Evolutionary conservation across 306 rosid genomes (phyloP).

Genomic region (Mimosa pudica): DNA sequence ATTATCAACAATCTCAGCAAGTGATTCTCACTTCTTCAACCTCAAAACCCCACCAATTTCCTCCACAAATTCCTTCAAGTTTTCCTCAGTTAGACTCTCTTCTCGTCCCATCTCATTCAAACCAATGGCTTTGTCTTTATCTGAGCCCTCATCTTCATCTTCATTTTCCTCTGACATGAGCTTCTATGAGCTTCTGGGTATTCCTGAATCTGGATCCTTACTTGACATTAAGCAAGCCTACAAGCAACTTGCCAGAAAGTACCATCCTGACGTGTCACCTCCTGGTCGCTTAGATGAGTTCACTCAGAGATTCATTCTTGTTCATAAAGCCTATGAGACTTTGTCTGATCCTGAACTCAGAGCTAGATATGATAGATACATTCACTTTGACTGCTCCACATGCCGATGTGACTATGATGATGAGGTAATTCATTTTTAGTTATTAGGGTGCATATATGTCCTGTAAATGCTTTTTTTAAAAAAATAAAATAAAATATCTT

Average conservation of each 20-base stretch:
- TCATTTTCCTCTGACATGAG: conserved; percentile 19
- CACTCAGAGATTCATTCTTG: conserved; percentile 68
- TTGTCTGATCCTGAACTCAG: conserved; percentile 65
- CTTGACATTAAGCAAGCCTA: conserved; percentile 80
- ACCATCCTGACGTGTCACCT: conserved; percentile 94
- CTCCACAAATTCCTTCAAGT: not conserved
- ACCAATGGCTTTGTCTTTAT: conserved; percentile 39
- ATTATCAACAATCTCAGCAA: conserved; percentile 42
- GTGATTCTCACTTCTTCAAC: conserved; percentile 53
- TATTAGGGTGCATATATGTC: too few species aligned
- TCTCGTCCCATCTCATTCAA: conserved; percentile 28
- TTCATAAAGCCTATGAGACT: conserved; percentile 90
- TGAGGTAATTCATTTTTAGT: too few species aligned
- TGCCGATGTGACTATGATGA: conserved; percentile 39
- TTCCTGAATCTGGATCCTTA: conserved; percentile 63
- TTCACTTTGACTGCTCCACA: conserved; percentile 69
- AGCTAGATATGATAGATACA: conserved; percentile 67
- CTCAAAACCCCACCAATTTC: not conserved
- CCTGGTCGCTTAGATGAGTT: conserved; percentile 78
- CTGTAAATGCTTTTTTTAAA: too few species aligned
- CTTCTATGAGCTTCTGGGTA: conserved; percentile 76
- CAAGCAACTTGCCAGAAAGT: conserved; percentile 78
- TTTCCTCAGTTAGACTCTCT: conserved; percentile 12
- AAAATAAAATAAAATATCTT: too few species aligned
- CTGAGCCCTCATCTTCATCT: not conserved